Percentiles rank a stretch among this genome's conserved stretches.
Conservation (phyloP, 192 early-diverging fungal genomes). For the Haplosporangium gracile region DNA sequence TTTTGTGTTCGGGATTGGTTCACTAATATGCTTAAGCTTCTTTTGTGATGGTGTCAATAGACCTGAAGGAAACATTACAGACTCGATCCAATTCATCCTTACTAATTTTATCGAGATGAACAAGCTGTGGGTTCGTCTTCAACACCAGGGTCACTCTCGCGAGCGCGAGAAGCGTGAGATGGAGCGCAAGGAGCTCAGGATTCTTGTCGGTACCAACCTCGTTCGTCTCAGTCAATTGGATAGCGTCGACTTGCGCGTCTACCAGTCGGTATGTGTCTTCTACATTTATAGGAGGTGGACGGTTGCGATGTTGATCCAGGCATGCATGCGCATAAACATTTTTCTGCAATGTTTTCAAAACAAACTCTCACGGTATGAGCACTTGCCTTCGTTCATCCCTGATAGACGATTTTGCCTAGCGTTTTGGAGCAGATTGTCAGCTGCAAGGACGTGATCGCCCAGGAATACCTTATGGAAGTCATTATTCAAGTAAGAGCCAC, state of each 20-base stretch:
- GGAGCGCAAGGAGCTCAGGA: slow-evolving; percentile 95
- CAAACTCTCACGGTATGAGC: not conserved
- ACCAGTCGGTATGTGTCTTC: slow-evolving; percentile 70
- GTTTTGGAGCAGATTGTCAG: slow-evolving; percentile 97
- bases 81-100: slow-evolving; percentile 96
- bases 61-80: slow-evolving; percentile 86
- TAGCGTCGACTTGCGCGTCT: slow-evolving; percentile 85
- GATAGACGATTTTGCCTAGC: slow-evolving; percentile 85
- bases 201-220: slow-evolving; percentile 97
- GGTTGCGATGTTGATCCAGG: not conserved
- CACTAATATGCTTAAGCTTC: not conserved
- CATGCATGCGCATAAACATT: not conserved
- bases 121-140: slow-evolving; percentile 99
- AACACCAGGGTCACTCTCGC: slow-evolving; percentile 94
- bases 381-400: not conserved
- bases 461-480: slow-evolving; percentile 99
- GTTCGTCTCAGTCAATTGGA: slow-evolving; percentile 95
- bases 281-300: not conserved
- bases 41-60: slow-evolving; percentile 47
- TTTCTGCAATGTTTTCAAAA: not conserved
- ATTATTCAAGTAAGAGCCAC: slow-evolving; percentile 87
- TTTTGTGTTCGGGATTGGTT: not conserved
- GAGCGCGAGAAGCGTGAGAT: slow-evolving; percentile 96
- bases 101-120: slow-evolving; percentile 99
- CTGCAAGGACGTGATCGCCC: slow-evolving; percentile 97